Conservation (phyloP, 257 asterid species). For the Nicotiana otophora region DNA sequence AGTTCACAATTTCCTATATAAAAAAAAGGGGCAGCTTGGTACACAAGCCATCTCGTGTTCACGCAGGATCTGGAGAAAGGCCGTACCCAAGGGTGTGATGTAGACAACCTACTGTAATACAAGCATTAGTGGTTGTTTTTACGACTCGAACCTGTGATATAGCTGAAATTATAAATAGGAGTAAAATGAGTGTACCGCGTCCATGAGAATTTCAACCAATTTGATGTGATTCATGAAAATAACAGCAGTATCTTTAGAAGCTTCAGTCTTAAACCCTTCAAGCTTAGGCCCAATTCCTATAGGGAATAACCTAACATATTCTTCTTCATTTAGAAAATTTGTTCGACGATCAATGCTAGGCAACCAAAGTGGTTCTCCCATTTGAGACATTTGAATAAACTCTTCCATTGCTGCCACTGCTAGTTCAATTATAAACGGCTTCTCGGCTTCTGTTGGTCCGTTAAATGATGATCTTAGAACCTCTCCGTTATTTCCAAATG, state of each 20-base stretch:
- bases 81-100: no score
- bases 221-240: conserved; percentile 16
- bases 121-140: no score
- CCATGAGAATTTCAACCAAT: conserved; percentile 36
- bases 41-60: no score
- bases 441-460: conserved; percentile 4
- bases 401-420: conserved; percentile 42
- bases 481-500: background rate
- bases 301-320: conserved; percentile 24
- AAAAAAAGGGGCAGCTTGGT: no score
- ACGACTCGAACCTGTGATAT: no score
- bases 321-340: conserved; percentile 22
- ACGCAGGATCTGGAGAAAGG: no score
- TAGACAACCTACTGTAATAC: no score
- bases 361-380: conserved; percentile 46
- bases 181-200: conserved; percentile 27
- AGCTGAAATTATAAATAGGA: background rate
- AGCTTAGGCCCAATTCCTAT: background rate
- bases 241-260: conserved; percentile 21
- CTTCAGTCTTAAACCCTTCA: conserved; percentile 22
- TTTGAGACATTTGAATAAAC: conserved; percentile 20
- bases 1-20: background rate
- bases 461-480: background rate
- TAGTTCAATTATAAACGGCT: conserved; percentile 13
- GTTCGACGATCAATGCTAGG: conserved; percentile 11